Percentiles rank a stretch among this genome's conserved stretches.
Evolutionary conservation across 192 early-diverging fungal genomes (phyloP).

Genomic region (Umbelopsis vinacea): DNA sequence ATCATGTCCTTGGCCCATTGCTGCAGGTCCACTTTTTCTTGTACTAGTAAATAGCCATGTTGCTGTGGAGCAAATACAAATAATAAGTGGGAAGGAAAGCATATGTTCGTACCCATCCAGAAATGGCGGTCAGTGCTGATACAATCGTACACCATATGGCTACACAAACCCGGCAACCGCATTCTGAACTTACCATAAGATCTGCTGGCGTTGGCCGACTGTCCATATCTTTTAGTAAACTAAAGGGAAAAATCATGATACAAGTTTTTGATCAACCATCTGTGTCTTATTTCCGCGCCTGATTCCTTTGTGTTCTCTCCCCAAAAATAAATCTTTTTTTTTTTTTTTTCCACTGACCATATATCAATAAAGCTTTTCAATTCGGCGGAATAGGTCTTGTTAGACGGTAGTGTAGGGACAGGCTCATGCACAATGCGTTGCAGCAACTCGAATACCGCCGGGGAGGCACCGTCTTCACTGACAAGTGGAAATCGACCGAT

Average conservation of each 20-base stretch:
- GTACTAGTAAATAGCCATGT: slow-evolving; percentile 57
- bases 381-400: slow-evolving; percentile 22
- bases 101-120: no score
- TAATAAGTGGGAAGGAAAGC: not conserved
- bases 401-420: slow-evolving; percentile 56
- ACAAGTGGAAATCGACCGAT: slow-evolving; percentile 75
- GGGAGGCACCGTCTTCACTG: slow-evolving; percentile 46
- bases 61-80: slow-evolving; percentile 36
- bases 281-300: not conserved
- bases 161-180: slow-evolving; percentile 6
- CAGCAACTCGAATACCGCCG: slow-evolving; percentile 87
- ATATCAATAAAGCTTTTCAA: slow-evolving; percentile 25
- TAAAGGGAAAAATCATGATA: slow-evolving; percentile 25
- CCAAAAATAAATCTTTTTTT: not conserved
- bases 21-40: slow-evolving; percentile 68
- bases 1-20: slow-evolving; percentile 53
- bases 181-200: slow-evolving; percentile 53
- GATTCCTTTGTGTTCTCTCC: not conserved
- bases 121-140: slow-evolving; percentile 10
- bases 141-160: not conserved
- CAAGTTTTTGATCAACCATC: not conserved
- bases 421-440: slow-evolving; percentile 92
- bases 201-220: slow-evolving; percentile 68
- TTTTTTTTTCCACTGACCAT: no score
- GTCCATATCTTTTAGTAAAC: slow-evolving; percentile 59